Conservation (phyloP, 2,329 filamentous ascomycete genomes). For the Fusarium scirpi region DNA sequence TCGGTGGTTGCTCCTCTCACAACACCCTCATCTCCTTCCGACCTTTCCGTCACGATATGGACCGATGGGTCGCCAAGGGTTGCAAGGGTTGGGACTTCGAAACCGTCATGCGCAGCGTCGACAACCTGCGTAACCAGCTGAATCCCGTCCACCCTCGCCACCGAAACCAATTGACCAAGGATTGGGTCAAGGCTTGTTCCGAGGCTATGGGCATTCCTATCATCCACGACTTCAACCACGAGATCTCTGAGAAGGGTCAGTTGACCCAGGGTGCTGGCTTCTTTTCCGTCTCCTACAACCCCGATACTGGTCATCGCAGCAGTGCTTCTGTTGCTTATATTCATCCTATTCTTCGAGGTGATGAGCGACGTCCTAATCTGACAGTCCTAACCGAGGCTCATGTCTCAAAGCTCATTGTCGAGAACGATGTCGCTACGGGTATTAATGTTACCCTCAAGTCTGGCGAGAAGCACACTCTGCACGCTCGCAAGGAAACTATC, state of each 20-base stretch:
- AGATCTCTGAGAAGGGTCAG: conserved; percentile 79
- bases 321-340: conserved; percentile 93
- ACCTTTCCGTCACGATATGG: conserved; percentile 88
- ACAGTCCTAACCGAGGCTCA: conserved; percentile 89
- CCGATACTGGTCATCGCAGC: conserved; percentile 84
- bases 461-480: conserved; percentile 66
- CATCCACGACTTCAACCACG: conserved; percentile 86
- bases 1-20: conserved; percentile 92
- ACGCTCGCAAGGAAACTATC: conserved; percentile 79
- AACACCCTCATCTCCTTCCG: conserved; percentile 95
- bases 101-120: conserved; percentile 82
- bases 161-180: conserved; percentile 89
- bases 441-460: conserved; percentile 73
- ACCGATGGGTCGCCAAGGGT: conserved; percentile 84
- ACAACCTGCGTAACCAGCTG: conserved; percentile 89
- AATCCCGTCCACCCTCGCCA: conserved; percentile 88
- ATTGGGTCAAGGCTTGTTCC: conserved; percentile 87
- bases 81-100: conserved; percentile 90
- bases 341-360: conserved; percentile 86
- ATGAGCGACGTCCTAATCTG: conserved; percentile 85
- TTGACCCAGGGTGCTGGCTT: conserved; percentile 85
- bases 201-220: conserved; percentile 83
- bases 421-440: conserved; percentile 77
- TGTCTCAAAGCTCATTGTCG: conserved; percentile 84
- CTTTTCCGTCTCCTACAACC: conserved; percentile 92